Conservation (phyloP, 768 basidiomycete species). For the Rhodotorula kratochvilovae region DNA sequence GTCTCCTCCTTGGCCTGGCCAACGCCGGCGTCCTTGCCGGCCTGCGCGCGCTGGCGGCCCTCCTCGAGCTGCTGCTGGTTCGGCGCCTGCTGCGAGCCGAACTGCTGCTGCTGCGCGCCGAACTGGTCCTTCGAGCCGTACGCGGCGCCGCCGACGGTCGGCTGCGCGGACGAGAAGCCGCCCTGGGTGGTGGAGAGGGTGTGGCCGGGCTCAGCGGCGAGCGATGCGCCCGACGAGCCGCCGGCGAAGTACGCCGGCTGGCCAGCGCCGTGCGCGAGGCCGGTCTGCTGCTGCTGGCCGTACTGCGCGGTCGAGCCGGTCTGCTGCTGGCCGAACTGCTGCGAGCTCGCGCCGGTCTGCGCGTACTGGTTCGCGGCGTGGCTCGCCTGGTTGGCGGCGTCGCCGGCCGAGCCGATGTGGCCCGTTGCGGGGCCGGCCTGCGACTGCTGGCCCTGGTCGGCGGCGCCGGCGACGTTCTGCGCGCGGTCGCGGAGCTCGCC, state of each 20-base stretch:
- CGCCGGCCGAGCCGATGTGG: constrained; percentile 37
- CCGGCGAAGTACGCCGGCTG: constrained; percentile 34
- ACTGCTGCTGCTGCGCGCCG: neutral
- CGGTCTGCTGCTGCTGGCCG: neutral
- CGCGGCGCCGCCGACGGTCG: neutral
- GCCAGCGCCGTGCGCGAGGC: constrained; percentile 4
- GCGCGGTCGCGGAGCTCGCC: constrained; percentile 33
- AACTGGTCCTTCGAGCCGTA: neutral
- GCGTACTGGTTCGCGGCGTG: neutral
- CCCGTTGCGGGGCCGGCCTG: constrained; percentile 34
- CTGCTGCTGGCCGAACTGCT: neutral
- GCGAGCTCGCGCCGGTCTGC: constrained; percentile 7
- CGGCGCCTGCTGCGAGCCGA: neutral
- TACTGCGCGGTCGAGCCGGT: no score
- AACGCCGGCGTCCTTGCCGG: constrained; percentile 44
- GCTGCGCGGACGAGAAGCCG: constrained; percentile 16
- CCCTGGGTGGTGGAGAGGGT: constrained; percentile 24
- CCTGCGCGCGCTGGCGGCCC: constrained; percentile 45
- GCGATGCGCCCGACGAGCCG: constrained; percentile 1
- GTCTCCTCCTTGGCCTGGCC: constrained; percentile 38
- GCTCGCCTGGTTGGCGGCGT: constrained; percentile 3
- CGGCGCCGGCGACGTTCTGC: constrained; percentile 46
- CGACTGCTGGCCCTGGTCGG: constrained; percentile 42
- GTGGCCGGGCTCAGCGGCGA: constrained; percentile 12
- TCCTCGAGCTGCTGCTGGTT: constrained; percentile 24